Evolutionary conservation across 495 filamentous ascomycete genomes (phyloP).

Genomic region (Cercophora newfieldiana): DNA sequence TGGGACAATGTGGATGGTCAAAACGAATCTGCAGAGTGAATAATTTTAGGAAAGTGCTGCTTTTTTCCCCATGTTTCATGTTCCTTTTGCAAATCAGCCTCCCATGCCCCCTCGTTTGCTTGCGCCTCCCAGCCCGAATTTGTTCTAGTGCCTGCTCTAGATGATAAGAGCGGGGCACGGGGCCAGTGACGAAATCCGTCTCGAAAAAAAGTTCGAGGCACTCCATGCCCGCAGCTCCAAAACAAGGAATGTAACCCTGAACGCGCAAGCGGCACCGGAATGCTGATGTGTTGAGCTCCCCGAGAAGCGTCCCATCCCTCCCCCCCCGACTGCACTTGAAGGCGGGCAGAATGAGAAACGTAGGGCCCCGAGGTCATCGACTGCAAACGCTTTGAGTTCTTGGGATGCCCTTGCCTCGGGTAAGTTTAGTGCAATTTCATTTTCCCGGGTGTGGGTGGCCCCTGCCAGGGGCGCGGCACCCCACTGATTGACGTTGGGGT

Average conservation of each 20-base stretch:
- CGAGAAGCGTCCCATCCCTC: no score
- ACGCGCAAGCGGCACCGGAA: background rate
- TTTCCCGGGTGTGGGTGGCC: background rate
- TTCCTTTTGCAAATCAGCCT: conserved; percentile 10
- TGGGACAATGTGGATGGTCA: background rate
- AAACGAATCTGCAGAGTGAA: background rate
- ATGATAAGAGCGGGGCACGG: background rate
- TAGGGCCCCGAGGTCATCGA: background rate
- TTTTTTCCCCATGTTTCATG: conserved; percentile 10
- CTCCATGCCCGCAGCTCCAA: background rate
- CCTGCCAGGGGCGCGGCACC: background rate
- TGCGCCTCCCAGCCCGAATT: background rate
- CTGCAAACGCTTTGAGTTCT: conserved; percentile 1
- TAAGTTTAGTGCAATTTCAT: background rate
- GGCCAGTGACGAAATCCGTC: background rate
- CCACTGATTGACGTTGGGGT: background rate
- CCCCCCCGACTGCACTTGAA: no score
- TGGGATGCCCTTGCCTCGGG: conserved; percentile 2
- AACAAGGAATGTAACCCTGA: background rate
- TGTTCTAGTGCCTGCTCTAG: background rate
- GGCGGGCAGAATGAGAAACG: background rate
- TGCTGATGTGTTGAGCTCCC: background rate
- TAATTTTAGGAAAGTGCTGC: background rate
- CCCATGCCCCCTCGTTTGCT: background rate
- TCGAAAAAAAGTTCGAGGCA: background rate